Conservation (phyloP, 441 rosid genomes). For the Gossypium laxum region DNA sequence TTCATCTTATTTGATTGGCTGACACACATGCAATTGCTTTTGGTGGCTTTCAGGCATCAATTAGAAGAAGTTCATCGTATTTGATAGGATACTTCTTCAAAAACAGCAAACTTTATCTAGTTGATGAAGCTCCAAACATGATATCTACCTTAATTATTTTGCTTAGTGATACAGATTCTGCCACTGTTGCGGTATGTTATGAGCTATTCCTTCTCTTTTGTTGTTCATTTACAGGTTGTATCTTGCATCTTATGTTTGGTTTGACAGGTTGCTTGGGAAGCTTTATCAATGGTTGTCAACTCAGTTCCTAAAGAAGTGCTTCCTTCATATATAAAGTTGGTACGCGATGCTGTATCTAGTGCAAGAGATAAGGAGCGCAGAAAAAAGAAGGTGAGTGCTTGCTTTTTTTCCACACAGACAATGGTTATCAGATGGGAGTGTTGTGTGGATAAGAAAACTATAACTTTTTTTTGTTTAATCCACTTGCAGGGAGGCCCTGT, state of each 20-base stretch:
- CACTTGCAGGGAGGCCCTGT: slow-evolving; percentile 78
- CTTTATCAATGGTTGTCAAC: slow-evolving; percentile 72
- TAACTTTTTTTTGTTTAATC: slow-evolving; percentile 7
- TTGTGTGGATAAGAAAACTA: slow-evolving; percentile 11
- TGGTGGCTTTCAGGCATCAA: slow-evolving; percentile 51
- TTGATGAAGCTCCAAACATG: slow-evolving; percentile 93
- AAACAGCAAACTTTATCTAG: slow-evolving; percentile 86
- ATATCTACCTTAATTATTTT: slow-evolving; percentile 76
- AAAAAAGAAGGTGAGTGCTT: slow-evolving; percentile 60
- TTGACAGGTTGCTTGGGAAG: slow-evolving; percentile 91
- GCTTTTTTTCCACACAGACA: not conserved
- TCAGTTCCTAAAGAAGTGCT: slow-evolving; percentile 94
- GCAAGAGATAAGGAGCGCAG: slow-evolving; percentile 93
- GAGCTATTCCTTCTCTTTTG: slow-evolving; percentile 12
- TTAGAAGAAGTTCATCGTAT: slow-evolving; percentile 81
- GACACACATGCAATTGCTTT: not conserved
- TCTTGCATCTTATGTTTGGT: slow-evolving; percentile 21
- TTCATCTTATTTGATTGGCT: slow-evolving; percentile 61
- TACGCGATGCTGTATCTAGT: slow-evolving; percentile 93
- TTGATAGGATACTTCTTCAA: slow-evolving; percentile 87
- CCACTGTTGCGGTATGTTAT: slow-evolving; percentile 60
- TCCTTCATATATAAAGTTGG: slow-evolving; percentile 78
- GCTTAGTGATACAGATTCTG: slow-evolving; percentile 84
- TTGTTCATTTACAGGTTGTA: slow-evolving; percentile 5
- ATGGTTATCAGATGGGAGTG: not conserved